A percentile compares a stretch with the other conserved stretches of the same genome.
Conservation (phyloP, 2,329 filamentous ascomycete species). For the Penicillium hesseltinei region DNA sequence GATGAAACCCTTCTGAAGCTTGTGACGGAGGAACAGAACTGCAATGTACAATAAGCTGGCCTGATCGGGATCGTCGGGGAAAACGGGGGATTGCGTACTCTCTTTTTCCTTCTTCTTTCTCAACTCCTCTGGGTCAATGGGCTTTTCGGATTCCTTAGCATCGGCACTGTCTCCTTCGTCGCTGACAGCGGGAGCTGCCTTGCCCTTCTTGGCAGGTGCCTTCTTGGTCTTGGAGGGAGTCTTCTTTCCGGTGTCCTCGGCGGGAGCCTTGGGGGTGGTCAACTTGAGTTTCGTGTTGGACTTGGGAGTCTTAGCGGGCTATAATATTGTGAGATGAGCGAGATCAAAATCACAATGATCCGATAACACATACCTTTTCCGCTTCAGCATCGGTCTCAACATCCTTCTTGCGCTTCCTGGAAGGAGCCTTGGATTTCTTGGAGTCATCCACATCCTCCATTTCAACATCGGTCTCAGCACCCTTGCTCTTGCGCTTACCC, state of each 20-base stretch:
- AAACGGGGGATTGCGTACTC: constrained; percentile 34
- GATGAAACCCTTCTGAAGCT: constrained; percentile 90
- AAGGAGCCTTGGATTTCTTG: constrained; percentile 53
- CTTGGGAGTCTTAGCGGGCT: constrained; percentile 67
- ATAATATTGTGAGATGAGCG: constrained; percentile 20
- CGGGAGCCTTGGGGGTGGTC: constrained; percentile 59
- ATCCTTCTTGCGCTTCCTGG: constrained; percentile 80
- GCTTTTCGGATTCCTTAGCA: constrained; percentile 51
- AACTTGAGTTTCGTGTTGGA: constrained; percentile 53
- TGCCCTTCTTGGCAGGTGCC: constrained; percentile 42
- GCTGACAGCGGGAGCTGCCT: constrained; percentile 49
- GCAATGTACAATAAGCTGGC: constrained; percentile 6
- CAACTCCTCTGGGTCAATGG: constrained; percentile 55
- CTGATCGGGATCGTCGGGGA: neutral
- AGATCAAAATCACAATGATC: neutral
- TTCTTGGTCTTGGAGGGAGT: constrained; percentile 59
- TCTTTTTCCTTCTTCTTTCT: constrained; percentile 60
- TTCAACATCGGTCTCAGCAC: constrained; percentile 53
- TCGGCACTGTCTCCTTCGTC: constrained; percentile 61
- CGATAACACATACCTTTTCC: constrained; percentile 55
- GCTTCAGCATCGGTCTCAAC: constrained; percentile 66
- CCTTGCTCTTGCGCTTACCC: constrained; percentile 51
- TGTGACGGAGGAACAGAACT: constrained; percentile 92
- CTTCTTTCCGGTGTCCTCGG: constrained; percentile 44
- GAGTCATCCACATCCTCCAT: constrained; percentile 47